Percentiles rank a stretch among this genome's conserved stretches.
These are phyloP conservation scores for Leucosporidium scottii DNA, from an alignment of 768 basidiomycete species.

Conservation along the genomic window DNA sequence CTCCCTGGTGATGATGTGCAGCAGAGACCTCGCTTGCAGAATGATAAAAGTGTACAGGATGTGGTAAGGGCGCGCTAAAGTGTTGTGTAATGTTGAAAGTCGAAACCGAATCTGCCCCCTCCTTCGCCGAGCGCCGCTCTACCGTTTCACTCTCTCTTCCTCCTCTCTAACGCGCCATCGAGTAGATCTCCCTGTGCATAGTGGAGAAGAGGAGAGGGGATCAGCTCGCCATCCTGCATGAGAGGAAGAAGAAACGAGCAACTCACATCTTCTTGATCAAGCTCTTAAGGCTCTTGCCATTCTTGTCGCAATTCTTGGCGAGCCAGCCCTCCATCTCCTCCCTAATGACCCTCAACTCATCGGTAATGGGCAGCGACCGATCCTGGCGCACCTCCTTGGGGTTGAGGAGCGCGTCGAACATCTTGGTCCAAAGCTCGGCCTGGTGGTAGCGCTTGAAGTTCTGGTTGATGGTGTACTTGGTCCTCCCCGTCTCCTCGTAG, in stretches of 20 bases:
- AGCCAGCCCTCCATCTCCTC: constrained; percentile 83
- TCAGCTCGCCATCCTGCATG: not conserved
- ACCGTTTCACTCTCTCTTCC: not conserved
- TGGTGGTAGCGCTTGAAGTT: constrained; percentile 97
- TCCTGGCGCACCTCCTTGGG: constrained; percentile 56
- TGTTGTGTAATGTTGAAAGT: no score
- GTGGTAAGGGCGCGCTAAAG: no score
- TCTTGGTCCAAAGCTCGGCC: constrained; percentile 67
- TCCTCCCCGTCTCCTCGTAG: constrained; percentile 28
- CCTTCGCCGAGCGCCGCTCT: not conserved
- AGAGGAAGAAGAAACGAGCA: not conserved
- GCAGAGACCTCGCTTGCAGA: no score
- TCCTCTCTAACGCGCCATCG: constrained; percentile 10
- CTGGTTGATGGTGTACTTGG: constrained; percentile 59
- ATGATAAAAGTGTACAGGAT: no score
- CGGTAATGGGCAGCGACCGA: constrained; percentile 61
- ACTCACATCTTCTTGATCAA: constrained; percentile 43
- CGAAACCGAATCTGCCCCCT: no score
- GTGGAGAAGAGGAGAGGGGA: not conserved
- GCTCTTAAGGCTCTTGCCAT: constrained; percentile 43
- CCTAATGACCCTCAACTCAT: constrained; percentile 59
- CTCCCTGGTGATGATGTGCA: no score
- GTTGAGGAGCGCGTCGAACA: constrained; percentile 84
- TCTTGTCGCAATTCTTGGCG: constrained; percentile 72
- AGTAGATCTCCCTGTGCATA: constrained; percentile 13